These are phyloP conservation scores for Microbotryomycetes sp. DNA, from an alignment of 1,284 basidiomycete species.

Conservation along the genomic window DNA sequence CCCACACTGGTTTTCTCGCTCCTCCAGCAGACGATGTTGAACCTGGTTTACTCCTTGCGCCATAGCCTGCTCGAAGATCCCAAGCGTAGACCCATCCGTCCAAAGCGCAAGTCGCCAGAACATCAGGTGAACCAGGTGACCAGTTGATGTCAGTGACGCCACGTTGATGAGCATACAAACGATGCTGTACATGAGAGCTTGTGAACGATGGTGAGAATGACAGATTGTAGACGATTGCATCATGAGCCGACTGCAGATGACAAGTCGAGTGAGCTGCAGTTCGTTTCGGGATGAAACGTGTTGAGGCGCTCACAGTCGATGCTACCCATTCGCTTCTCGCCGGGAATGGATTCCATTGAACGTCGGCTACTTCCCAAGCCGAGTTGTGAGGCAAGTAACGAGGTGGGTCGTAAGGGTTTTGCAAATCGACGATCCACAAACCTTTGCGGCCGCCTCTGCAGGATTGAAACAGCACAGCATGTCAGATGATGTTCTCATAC, in stretches of 20 bases:
- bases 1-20: constrained; percentile 40
- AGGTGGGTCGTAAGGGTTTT: constrained; percentile 77
- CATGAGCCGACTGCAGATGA: constrained; percentile 62
- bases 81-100: constrained; percentile 65
- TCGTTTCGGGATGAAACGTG: not conserved
- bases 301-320: constrained; percentile 54
- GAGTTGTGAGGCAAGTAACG: constrained; percentile 91
- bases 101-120: constrained; percentile 47
- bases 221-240: constrained; percentile 95
- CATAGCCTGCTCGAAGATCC: constrained; percentile 56
- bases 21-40: constrained; percentile 19
- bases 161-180: constrained; percentile 77
- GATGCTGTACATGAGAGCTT: constrained; percentile 55
- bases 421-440: constrained; percentile 92
- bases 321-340: constrained; percentile 80
- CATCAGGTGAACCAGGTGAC: constrained; percentile 74
- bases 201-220: constrained; percentile 56
- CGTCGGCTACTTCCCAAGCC: constrained; percentile 87
- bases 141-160: constrained; percentile 96
- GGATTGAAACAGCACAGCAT: constrained; percentile 11
- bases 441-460: constrained; percentile 64
- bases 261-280: not conserved
- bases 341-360: constrained; percentile 91
- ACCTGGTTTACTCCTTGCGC: not conserved
- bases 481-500: not conserved